These are phyloP conservation scores for Acanthamoeba royreba DNA, from an alignment of 208 protist species.

Conservation along the genomic window DNA sequence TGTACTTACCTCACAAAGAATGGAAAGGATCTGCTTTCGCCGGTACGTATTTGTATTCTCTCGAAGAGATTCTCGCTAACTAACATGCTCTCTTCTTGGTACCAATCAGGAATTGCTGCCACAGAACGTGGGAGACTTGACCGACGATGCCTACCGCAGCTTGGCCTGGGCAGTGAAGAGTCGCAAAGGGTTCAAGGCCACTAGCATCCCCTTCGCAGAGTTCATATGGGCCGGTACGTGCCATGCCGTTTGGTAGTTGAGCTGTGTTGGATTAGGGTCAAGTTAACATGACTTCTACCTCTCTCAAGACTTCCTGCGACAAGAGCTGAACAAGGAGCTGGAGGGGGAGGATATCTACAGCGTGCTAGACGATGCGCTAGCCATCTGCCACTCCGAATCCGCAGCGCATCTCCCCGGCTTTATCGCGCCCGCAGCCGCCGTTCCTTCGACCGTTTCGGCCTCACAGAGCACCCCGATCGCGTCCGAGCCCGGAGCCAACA, in stretches of 20 bases:
- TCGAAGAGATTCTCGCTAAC: too few relatives aligned
- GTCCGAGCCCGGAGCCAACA: too few relatives aligned
- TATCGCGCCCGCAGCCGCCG: neutral
- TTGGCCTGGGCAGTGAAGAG: conserved; percentile 29
- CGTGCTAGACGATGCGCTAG: neutral
- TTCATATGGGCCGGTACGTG: conserved; percentile 27
- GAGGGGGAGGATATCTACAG: neutral
- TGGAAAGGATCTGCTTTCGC: neutral
- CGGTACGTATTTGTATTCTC: too few relatives aligned
- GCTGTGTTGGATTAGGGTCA: neutral
- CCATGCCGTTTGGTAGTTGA: too few relatives aligned
- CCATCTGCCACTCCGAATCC: neutral
- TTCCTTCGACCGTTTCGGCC: neutral
- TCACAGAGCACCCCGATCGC: too few relatives aligned
- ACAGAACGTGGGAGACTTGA: neutral
- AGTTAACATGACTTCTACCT: neutral
- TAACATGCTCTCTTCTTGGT: neutral
- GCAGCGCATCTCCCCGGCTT: neutral
- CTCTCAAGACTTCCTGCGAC: neutral
- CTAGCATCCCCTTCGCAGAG: conserved; percentile 12
- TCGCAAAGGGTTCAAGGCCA: conserved; percentile 9
- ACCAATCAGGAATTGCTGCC: conserved; percentile 17
- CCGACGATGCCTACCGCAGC: conserved; percentile 23
- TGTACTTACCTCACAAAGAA: conserved; percentile 40
- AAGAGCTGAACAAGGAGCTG: neutral